Evolutionary conservation across 2,329 filamentous ascomycete genomes (phyloP), one percentile per base, ranked within the genome.

Genomic region (Graphilbum ipis-grandicollis): DNA sequence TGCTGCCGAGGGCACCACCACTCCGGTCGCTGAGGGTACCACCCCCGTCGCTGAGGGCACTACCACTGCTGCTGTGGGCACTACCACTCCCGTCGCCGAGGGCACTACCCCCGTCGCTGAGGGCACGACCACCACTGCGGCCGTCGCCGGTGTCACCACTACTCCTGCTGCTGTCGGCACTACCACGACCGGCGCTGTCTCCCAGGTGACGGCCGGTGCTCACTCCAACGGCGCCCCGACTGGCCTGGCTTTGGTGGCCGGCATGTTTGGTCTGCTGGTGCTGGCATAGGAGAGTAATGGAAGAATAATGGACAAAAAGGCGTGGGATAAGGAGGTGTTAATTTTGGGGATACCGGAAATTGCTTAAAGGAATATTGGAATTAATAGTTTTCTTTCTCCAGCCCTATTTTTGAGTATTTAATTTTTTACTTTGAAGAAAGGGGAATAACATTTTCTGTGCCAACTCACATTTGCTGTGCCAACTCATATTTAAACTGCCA

Each of bases 181-280:
- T 9, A 23, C 42, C 21, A 31, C 42, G 13, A 34, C 43, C 23
- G 32, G 40, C n/a, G 28, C 50, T 6, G 44, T 50, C 3, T 44
- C 46, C 2, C 43, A 53, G n/a, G 49, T 52, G 8, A 49, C 47
- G 38, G 50, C 45, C 37, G 48, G 47, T 40, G 52, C 53, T 23
- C 44, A 50, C 42, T 45, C 49, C 23, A 53, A 55, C 43, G 49
- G 49, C 22, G 53, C 51, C 8, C 41, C 44, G 31, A 53, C 55
- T 6, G 53, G 46, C 3, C 44, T 52, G 19, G 60, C 56, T 33
- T 44, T 58, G 7, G 39, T 60, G 35, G 59, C 54, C 19, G 59
- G 57, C 34, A 19, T 61, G 17, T 32, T 56, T 14, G 59, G 56
- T 31, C 55, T 51, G 13, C 35, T 60, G 19, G 58, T 52, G 31